Conservation (phyloP, 805 yeast genomes). For the Kazachstania viticola region DNA sequence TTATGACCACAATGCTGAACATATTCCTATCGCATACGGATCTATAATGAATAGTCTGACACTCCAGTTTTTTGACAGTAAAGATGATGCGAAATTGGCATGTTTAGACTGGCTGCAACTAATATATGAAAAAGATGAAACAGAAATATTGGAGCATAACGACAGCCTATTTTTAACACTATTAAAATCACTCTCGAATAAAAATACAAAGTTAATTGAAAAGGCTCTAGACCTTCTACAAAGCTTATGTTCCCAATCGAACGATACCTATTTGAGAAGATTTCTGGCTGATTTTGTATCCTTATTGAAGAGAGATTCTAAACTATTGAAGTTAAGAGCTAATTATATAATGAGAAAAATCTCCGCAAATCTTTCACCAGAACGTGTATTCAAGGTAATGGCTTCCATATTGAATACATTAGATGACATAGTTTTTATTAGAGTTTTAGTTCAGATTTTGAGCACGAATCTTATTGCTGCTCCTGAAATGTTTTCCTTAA, state of each 20-base stretch:
- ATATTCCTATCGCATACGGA: slow-evolving; percentile 27
- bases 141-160: slow-evolving; percentile 40
- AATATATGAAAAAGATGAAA: slow-evolving; percentile 61
- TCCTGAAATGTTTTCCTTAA: slow-evolving; percentile 60
- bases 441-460: slow-evolving; percentile 74
- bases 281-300: slow-evolving; percentile 63
- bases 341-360: slow-evolving; percentile 76
- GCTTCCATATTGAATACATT: slow-evolving; percentile 61
- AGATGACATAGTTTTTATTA: slow-evolving; percentile 55
- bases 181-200: slow-evolving; percentile 56
- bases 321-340: slow-evolving; percentile 57
- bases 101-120: slow-evolving; percentile 84
- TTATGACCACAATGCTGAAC: slow-evolving; percentile 15
- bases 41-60: slow-evolving; percentile 62
- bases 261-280: slow-evolving; percentile 63
- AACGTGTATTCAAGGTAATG: slow-evolving; percentile 67
- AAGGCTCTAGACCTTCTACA: slow-evolving; percentile 22
- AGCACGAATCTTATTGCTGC: slow-evolving; percentile 80
- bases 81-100: slow-evolving; percentile 72
- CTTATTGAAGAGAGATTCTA: slow-evolving; percentile 59
- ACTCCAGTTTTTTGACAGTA: slow-evolving; percentile 58
- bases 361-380: slow-evolving; percentile 71
- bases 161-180: slow-evolving; percentile 66
- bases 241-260: slow-evolving; percentile 27
- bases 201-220: slow-evolving; percentile 26